These are phyloP conservation scores for Teunomyces funiuensis DNA, from an alignment of 805 yeast genomes.

Conservation along the genomic window DNA sequence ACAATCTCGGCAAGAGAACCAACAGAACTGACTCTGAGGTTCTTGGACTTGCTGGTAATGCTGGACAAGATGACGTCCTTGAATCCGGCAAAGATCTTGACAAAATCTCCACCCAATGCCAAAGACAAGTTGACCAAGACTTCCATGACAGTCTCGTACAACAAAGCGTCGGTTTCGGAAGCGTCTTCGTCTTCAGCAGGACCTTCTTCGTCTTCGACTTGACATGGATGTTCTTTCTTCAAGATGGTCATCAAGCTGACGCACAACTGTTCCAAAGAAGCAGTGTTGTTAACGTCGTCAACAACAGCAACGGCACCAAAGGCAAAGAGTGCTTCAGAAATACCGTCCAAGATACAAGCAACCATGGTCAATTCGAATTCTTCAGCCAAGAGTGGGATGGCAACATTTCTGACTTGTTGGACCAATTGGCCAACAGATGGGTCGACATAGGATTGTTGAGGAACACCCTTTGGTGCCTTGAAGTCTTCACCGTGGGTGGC, in stretches of 20 bases:
- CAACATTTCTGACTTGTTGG: constrained; percentile 62
- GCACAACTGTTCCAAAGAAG: constrained; percentile 63
- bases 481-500: constrained; percentile 48
- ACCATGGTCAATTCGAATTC: constrained; percentile 87
- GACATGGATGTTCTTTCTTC: constrained; percentile 82
- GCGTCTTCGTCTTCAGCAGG: constrained; percentile 57
- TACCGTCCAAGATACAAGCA: constrained; percentile 69
- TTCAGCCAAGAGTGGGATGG: constrained; percentile 62
- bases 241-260: constrained; percentile 68
- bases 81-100: constrained; percentile 68
- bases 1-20: constrained; percentile 92
- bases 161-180: constrained; percentile 55
- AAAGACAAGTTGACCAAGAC: constrained; percentile 74
- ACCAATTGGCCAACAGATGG: constrained; percentile 57
- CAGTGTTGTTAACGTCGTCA: constrained; percentile 55
- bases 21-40: constrained; percentile 72
- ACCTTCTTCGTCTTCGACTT: constrained; percentile 67
- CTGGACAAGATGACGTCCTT: constrained; percentile 60
- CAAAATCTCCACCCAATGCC: constrained; percentile 79
- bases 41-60: constrained; percentile 58
- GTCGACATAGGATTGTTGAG: constrained; percentile 59
- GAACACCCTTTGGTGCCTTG: constrained; percentile 63
- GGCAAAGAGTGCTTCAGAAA: constrained; percentile 64
- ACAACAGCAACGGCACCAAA: constrained; percentile 75
- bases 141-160: constrained; percentile 84